phyloP scores from a whole-genome alignment of 2,329 filamentous ascomycete genomes.

The Epichloe sp. region DNA sequence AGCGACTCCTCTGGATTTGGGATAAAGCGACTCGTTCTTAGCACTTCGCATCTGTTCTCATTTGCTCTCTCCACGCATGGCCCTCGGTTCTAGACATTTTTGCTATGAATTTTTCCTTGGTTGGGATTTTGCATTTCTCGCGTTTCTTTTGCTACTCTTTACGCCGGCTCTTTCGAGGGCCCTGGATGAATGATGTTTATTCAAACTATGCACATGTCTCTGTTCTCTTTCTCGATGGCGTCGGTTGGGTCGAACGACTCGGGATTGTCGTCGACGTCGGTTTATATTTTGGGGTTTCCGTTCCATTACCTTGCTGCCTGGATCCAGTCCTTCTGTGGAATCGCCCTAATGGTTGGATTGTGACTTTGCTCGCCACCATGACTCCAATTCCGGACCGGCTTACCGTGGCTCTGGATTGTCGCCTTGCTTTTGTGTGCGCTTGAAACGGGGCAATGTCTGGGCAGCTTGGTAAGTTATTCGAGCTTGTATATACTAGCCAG shows the following conservation, averaged over 20 bases:
- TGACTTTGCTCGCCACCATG: slow-evolving; percentile 7
- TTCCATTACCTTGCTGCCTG: slow-evolving; percentile 21
- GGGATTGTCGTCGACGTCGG: not conserved
- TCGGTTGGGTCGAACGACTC: slow-evolving; percentile 11
- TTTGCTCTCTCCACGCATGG: slow-evolving; percentile 1
- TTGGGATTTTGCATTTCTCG: slow-evolving; percentile 5
- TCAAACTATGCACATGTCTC: slow-evolving; percentile 7
- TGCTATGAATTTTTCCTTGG: slow-evolving; percentile 12
- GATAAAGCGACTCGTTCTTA: slow-evolving; percentile 3
- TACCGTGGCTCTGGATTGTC: slow-evolving; percentile 10
- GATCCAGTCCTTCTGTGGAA: slow-evolving; percentile 17
- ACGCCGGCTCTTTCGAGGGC: slow-evolving; percentile 7
- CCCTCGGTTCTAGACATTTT: slow-evolving; percentile 2
- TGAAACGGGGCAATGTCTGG: slow-evolving; percentile 26
- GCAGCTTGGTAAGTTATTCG: slow-evolving; percentile 40
- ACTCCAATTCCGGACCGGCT: slow-evolving; percentile 7
- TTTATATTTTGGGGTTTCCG: slow-evolving; percentile 9
- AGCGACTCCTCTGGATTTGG: not conserved
- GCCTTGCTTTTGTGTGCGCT: slow-evolving; percentile 5
- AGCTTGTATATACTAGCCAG: slow-evolving; percentile 41
- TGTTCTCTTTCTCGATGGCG: slow-evolving; percentile 11
- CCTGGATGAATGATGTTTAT: slow-evolving; percentile 21
- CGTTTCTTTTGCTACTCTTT: not conserved
- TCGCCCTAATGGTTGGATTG: slow-evolving; percentile 11
- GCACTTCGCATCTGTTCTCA: slow-evolving; percentile 2